Conservation (phyloP, 192 early-diverging fungal species). For the Umbelopsis sp. region DNA sequence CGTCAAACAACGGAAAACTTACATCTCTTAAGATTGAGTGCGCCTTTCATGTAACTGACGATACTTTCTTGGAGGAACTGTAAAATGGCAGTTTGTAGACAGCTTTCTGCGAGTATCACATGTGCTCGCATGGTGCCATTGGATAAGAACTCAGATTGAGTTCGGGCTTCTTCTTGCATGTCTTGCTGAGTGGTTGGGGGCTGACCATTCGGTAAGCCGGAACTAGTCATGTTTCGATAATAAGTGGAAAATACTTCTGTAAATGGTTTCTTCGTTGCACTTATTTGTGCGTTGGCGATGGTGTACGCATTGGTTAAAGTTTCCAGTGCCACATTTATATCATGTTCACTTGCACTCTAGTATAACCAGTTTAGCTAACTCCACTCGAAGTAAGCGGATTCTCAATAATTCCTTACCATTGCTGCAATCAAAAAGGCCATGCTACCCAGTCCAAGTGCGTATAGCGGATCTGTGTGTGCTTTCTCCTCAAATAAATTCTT, state of each 20-base stretch:
- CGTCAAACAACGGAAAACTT: constrained; percentile 17
- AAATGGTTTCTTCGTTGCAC: constrained; percentile 38
- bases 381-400: not conserved
- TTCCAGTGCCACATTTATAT: constrained; percentile 50
- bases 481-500: constrained; percentile 25
- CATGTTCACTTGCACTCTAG: constrained; percentile 52
- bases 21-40: constrained; percentile 55
- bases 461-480: constrained; percentile 47
- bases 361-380: not conserved
- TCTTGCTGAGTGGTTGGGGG: not conserved
- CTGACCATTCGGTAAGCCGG: not conserved
- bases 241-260: constrained; percentile 37
- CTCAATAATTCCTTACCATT: constrained; percentile 15
- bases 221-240: constrained; percentile 24
- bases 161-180: not conserved
- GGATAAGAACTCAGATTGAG: constrained; percentile 23
- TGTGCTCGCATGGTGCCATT: constrained; percentile 54
- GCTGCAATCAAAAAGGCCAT: constrained; percentile 50
- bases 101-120: constrained; percentile 52
- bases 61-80: constrained; percentile 53
- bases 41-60: constrained; percentile 54
- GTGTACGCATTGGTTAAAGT: constrained; percentile 45
- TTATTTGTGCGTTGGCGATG: constrained; percentile 50
- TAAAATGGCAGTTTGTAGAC: constrained; percentile 52
- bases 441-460: constrained; percentile 52